phyloP scores from a whole-genome alignment of 2,329 filamentous ascomycete genomes.

The Capronia coronata region DNA sequence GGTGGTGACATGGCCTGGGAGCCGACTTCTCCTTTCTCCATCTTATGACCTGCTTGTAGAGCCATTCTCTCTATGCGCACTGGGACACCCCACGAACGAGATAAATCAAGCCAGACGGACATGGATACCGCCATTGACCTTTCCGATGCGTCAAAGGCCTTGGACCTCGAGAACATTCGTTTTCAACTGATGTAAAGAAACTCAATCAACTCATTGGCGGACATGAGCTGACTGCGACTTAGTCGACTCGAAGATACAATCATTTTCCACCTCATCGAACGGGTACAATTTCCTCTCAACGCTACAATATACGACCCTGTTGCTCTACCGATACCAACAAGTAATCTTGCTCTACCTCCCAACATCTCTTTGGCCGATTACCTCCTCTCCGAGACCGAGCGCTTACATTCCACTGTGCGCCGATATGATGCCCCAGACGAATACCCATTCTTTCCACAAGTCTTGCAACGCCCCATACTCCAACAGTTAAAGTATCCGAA shows the following conservation, averaged over 20 bases:
- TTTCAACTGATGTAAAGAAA: slow-evolving; percentile 77
- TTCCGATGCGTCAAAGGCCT: slow-evolving; percentile 71
- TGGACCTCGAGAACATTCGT: slow-evolving; percentile 86
- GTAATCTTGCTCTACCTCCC: slow-evolving; percentile 75
- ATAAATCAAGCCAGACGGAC: slow-evolving; percentile 12
- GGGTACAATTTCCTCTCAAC: slow-evolving; percentile 95
- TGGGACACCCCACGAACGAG: background rate
- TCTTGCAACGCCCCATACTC: slow-evolving; percentile 73
- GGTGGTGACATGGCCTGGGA: background rate
- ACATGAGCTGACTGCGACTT: slow-evolving; percentile 19
- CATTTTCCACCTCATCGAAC: slow-evolving; percentile 92
- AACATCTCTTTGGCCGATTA: slow-evolving; percentile 96
- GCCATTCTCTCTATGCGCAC: background rate
- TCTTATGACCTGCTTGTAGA: background rate
- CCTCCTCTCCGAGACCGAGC: slow-evolving; percentile 84
- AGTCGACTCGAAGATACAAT: slow-evolving; percentile 97
- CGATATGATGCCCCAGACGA: slow-evolving; percentile 96
- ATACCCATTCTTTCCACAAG: slow-evolving; percentile 89
- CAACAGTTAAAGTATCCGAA: slow-evolving; percentile 78
- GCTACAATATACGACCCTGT: slow-evolving; percentile 75
- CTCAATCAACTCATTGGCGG: background rate
- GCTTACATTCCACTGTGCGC: slow-evolving; percentile 82
- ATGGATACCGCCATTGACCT: slow-evolving; percentile 94
- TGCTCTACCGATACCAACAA: slow-evolving; percentile 69
- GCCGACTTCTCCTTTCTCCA: background rate